A percentile compares a stretch with the other conserved stretches of the same genome.
Conservation (phyloP, 164 flowering plant genomes). For the Sedum album region DNA sequence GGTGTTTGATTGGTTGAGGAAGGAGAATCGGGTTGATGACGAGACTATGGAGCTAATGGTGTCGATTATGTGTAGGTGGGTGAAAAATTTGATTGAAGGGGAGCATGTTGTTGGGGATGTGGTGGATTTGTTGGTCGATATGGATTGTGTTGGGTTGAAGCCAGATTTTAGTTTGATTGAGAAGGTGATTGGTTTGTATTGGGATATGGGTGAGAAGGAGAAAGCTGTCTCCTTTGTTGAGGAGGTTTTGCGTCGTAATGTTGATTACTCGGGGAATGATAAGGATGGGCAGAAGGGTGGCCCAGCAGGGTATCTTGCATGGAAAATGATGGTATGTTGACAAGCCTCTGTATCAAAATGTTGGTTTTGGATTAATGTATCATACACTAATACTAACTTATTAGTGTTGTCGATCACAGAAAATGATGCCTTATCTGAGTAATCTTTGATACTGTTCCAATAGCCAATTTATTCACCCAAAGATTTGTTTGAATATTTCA, state of each 20-base stretch:
- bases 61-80: conserved; percentile 87
- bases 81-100: conserved; percentile 62
- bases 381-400: too few relatives aligned
- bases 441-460: not conserved
- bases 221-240: conserved; percentile 56
- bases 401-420: too few relatives aligned
- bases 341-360: not conserved
- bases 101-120: conserved; percentile 52
- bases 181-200: conserved; percentile 79
- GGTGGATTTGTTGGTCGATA: conserved; percentile 75
- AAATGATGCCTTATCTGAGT: too few relatives aligned
- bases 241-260: conserved; percentile 57
- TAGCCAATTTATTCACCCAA: not conserved
- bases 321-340: conserved; percentile 84
- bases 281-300: conserved; percentile 60
- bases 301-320: conserved; percentile 88
- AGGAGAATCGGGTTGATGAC: conserved; percentile 76
- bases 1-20: conserved; percentile 88
- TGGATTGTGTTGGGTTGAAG: conserved; percentile 89
- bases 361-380: not conserved
- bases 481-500: not conserved
- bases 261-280: conserved; percentile 30
- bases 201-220: conserved; percentile 69
- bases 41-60: conserved; percentile 97
- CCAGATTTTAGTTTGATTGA: conserved; percentile 86